phyloP scores from a whole-genome alignment of 2,329 filamentous ascomycete genomes.

The Chrysoporthe deuterocubensis region DNA sequence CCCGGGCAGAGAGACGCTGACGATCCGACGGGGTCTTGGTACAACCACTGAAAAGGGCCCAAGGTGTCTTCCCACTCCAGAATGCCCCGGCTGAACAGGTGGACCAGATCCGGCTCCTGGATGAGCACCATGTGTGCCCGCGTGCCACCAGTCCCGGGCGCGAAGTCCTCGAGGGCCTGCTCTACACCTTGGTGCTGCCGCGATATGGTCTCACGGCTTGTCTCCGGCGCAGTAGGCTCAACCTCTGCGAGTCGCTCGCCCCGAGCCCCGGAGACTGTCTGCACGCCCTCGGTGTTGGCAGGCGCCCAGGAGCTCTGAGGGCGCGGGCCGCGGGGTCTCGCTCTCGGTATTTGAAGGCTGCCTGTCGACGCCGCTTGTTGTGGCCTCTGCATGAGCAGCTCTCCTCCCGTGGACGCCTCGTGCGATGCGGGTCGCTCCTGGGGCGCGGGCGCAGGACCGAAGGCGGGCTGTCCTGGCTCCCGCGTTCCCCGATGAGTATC shows the following conservation, averaged over 20 bases:
- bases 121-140: constrained; percentile 11
- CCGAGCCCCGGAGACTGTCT: background rate
- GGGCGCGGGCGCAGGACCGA: background rate
- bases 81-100: background rate
- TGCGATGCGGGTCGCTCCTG: background rate
- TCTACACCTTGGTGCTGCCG: background rate
- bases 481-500: background rate
- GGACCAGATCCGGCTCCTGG: constrained; percentile 12
- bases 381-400: background rate
- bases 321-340: background rate
- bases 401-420: background rate
- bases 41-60: background rate
- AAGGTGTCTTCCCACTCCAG: background rate
- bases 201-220: background rate
- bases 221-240: background rate
- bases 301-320: background rate
- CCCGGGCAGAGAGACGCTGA: background rate
- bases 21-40: background rate
- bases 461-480: background rate
- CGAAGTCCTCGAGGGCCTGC: no score
- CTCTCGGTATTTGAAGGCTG: background rate
- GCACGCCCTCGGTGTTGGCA: background rate
- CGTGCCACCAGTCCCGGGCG: background rate
- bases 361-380: background rate
- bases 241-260: background rate